Evolutionary conservation across 305 asterid species (phyloP), one percentile per base, ranked within the genome.

Genomic region (Fraxinus greggii): DNA sequence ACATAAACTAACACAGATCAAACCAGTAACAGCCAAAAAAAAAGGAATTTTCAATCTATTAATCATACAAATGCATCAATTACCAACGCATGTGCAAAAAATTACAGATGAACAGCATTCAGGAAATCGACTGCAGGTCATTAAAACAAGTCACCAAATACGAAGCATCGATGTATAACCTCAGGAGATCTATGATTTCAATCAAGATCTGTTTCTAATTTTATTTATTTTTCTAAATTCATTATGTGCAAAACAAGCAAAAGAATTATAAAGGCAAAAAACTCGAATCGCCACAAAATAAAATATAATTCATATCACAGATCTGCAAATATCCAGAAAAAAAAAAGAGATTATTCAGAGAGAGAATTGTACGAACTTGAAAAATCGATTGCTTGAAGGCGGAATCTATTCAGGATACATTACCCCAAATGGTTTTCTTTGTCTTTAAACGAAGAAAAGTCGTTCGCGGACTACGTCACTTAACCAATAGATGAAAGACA

Each of bases 151-250:
- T 1, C 13, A 17, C 8, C 4, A 21, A 78, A 81, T 19, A 45
- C 32, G 31, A 79, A n/a, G 28, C 75, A 73, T 35, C 51, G 48
- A 45, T 9, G 78, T 67, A 48, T 69, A 59, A 59, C 8, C 13
- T 3, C 10, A n/a, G 19, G 19, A 75, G 85, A 85, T 85, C 85
- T 82, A 76, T 1, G 59, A 7, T 45, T 48, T 67, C 76, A 17
- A 67, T 9, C 5, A 65, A 48, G 76, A 63, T 76, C 83, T 21
- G 69, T 61, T 28, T 24, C 29, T 29, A 10, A 40, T 29, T 40
- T 76, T 31, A 7, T 63, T 76, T 21, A 7, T n/a, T 3, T 19
- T 51, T 12, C 65, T 1, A 7, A 32, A 15, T 54, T 59, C 5
- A 7, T 6, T 74, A 75, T 59, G 63, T 69, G 21, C 9, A 42